Evolutionary conservation across 441 rosid species (phyloP), one percentile per base, ranked within the genome.

Genomic region (Euphorbia celastroides): DNA sequence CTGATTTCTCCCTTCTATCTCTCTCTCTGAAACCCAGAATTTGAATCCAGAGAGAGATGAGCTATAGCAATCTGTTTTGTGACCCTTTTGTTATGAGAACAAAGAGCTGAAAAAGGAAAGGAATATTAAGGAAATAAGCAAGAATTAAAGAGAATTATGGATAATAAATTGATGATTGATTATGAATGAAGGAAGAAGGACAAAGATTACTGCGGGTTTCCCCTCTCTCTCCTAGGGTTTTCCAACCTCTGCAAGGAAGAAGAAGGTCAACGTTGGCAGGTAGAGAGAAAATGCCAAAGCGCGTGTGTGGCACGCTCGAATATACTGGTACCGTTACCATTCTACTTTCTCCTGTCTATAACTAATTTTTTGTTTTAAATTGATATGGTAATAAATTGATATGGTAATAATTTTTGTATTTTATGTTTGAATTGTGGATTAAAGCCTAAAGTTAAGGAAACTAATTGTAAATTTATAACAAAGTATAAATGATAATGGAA

Each of bases 261-360:
- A 57, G 61, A 56, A 20, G 65, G 69, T 73, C 76, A 68, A 68
- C 69, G 51, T 26, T 28, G 38, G 4, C 56, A 32, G 60, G 32
- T 57, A 27, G 32, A 55, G 58, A n/a, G 31, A 22, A 19, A 41
- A 23, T 5, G 55, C 5, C 2, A n/a, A 11, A 56, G 71, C 60
- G 71, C 73, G 73, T 66, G 67, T 25, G 7, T 1, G 22, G 9
- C 44, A 58, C 64, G 57, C 28, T 30, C 20, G 31, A 20, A 25
- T 16, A 16, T 44, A 31, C 5, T 56, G 60, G 7, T 34, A 27
- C 32, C 32, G 17, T 56, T 10, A 26, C 8, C 32, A 28, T 56
- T 27, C 34, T 56, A 27, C 60, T 56, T 56, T 56, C 26, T 10
- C 16, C 14, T 13, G 31, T 12, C 22, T 23, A n/a, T 17, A 51